Evolutionary conservation across 2,329 filamentous ascomycete genomes (phyloP).

Genomic region (Talaromyces marneffei): DNA sequence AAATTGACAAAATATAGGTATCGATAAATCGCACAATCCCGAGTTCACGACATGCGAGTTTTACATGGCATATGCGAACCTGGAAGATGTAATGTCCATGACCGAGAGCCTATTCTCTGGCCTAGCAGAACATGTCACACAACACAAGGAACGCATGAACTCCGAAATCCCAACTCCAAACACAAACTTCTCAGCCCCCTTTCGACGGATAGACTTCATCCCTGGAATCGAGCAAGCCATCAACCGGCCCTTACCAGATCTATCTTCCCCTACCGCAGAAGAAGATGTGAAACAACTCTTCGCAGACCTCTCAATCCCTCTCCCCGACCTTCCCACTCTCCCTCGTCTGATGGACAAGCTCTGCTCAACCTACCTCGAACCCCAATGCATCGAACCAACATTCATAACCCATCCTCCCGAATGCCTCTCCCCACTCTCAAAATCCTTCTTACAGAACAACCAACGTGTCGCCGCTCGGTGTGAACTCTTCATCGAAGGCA

Average conservation of each 20-base stretch:
- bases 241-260: conserved; percentile 59
- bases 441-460: conserved; percentile 65
- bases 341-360: conserved; percentile 77
- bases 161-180: conserved; percentile 44
- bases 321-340: conserved; percentile 52
- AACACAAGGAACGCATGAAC: conserved; percentile 31
- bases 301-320: conserved; percentile 41
- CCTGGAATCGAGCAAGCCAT: conserved; percentile 67
- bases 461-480: conserved; percentile 75
- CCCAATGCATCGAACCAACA: conserved; percentile 63
- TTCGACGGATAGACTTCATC: conserved; percentile 71
- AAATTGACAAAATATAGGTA: conserved; percentile 30
- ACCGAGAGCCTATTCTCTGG: conserved; percentile 67
- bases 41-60: conserved; percentile 98
- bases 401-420: conserved; percentile 89
- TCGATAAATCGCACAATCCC: conserved; percentile 89
- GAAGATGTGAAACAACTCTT: conserved; percentile 55
- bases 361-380: conserved; percentile 70
- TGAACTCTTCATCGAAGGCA: conserved; percentile 74
- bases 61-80: conserved; percentile 77
- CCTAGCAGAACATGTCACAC: conserved; percentile 50
- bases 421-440: conserved; percentile 84
- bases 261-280: conserved; percentile 51
- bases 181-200: conserved; percentile 54
- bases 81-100: conserved; percentile 66